Base-by-base conservation (phyloP, 2,329 filamentous ascomycete species). In the Thielaviopsis populi region DNA sequence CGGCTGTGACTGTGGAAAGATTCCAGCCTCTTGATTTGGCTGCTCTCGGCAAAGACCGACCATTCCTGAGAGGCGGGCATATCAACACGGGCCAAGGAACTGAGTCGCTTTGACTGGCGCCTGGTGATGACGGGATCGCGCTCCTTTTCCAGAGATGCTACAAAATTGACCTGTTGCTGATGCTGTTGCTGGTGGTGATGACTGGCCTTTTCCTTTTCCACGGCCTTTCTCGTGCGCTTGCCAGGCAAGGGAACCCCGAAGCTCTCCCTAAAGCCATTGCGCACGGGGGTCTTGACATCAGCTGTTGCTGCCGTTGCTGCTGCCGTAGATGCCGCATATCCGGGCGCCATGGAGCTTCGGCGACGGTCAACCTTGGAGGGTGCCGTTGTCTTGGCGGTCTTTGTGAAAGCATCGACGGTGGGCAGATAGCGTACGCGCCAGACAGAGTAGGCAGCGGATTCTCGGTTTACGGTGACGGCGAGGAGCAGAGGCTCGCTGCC, bases 41-140 rank as follows among this genome's bases (percentile, higher is more conserved):
- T 71, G 62, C 75, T 73, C 59, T 96, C 91, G 33, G 85, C 81
- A 71, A 95, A 95, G n/a, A 85, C 81, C 0, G 85, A 80, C 69
- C 88, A 82, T 69, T 95, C 91, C 68, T 92, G 88, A 17, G 87
- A 94, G 10, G 89, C 86, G 0, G 89, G 92, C 22, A 96, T 77
- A 71, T 96, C 92, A 40, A 89, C 88, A 69, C 92, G 82, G 17
- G 91, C 91, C 62, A 96, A 82, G 17, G 92, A 97, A 75, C 94
- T 99, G 30, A 97, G 87, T 61, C 94, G 83, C 53, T 94, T 84
- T 19, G 83, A 86, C 67, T 83, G 83, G 66, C 83, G 78, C 61
- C 83, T 76, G 0, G 79, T 79, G 13, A 78, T 77, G 17, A 79
- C 77, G 11, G 75, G 78, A 63, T 80, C 77, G 62, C 80, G 80